Conservation (phyloP, 2,329 filamentous ascomycete genomes). For the Aspergillus unguis region DNA sequence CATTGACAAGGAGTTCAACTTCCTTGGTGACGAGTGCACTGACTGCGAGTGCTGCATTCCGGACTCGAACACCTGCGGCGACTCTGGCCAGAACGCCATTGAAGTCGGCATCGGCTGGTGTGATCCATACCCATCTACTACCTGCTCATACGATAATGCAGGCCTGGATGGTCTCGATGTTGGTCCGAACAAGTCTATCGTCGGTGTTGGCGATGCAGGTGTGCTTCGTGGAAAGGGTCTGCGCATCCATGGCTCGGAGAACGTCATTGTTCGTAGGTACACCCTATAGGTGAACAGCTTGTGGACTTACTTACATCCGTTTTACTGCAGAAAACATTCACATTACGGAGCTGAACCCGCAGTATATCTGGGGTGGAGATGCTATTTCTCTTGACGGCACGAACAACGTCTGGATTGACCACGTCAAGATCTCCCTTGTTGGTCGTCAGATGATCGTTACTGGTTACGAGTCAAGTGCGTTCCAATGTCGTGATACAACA, state of each 20-base stretch:
- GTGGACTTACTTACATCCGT: no score
- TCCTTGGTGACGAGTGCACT: conserved; percentile 22
- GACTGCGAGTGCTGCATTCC: conserved; percentile 31
- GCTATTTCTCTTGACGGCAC: conserved; percentile 51
- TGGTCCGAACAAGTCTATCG: conserved; percentile 54
- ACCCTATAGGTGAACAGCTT: no score
- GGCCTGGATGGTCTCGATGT: conserved; percentile 50
- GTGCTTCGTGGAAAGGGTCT: conserved; percentile 57
- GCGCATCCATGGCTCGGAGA: conserved; percentile 44
- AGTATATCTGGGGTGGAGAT: conserved; percentile 59
- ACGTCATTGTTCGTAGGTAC: conserved; percentile 52
- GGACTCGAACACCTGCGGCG: conserved; percentile 33
- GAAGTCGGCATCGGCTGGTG: conserved; percentile 52
- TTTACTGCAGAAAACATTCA: conserved; percentile 45
- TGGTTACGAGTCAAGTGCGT: conserved; percentile 24
- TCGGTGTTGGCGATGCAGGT: conserved; percentile 52
- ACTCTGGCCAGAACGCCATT: conserved; percentile 55
- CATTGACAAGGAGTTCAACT: conserved; percentile 49
- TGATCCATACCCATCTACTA: conserved; percentile 50
- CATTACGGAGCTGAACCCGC: conserved; percentile 52
- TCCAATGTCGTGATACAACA: no score
- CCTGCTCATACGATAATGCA: conserved; percentile 49
- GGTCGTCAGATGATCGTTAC: conserved; percentile 29
- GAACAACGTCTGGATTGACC: conserved; percentile 47
- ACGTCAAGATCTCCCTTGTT: conserved; percentile 42